Conservation (phyloP, 805 yeast species). For the Pichia nakasei region DNA sequence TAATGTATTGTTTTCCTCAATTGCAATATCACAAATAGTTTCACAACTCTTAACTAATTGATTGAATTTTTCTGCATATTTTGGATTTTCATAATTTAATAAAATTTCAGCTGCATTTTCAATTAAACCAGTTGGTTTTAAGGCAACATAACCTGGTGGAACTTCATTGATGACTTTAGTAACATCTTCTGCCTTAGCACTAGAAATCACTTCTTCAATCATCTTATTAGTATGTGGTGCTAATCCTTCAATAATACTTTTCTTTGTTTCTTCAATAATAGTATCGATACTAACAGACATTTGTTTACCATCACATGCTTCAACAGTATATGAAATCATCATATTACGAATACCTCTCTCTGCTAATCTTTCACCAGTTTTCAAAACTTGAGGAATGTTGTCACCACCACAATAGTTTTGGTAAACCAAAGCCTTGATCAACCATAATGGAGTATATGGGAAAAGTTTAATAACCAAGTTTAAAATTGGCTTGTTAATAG, state of each 20-base stretch:
- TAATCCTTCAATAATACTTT: slow-evolving; percentile 58
- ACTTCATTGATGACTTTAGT: slow-evolving; percentile 42
- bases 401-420: slow-evolving; percentile 90
- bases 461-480: slow-evolving; percentile 53
- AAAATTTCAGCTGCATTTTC: slow-evolving; percentile 68
- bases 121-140: slow-evolving; percentile 88
- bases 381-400: slow-evolving; percentile 54
- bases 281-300: slow-evolving; percentile 38
- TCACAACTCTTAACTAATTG: slow-evolving; percentile 59
- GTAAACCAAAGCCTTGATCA: slow-evolving; percentile 67
- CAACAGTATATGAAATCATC: slow-evolving; percentile 93
- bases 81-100: slow-evolving; percentile 48
- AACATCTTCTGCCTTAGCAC: slow-evolving; percentile 22
- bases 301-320: slow-evolving; percentile 77
- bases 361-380: slow-evolving; percentile 59
- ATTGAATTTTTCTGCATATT: slow-evolving; percentile 42
- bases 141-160: slow-evolving; percentile 87
- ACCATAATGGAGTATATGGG: slow-evolving; percentile 65
- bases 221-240: slow-evolving; percentile 62
- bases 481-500: slow-evolving; percentile 54
- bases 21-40: slow-evolving; percentile 48
- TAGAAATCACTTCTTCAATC: slow-evolving; percentile 30
- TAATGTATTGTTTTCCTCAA: slow-evolving; percentile 42
- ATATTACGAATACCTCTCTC: slow-evolving; percentile 79
- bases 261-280: slow-evolving; percentile 55